These are phyloP conservation scores for Penicillium sp. DNA, from an alignment of 2,329 filamentous ascomycete species.

Conservation along the genomic window DNA sequence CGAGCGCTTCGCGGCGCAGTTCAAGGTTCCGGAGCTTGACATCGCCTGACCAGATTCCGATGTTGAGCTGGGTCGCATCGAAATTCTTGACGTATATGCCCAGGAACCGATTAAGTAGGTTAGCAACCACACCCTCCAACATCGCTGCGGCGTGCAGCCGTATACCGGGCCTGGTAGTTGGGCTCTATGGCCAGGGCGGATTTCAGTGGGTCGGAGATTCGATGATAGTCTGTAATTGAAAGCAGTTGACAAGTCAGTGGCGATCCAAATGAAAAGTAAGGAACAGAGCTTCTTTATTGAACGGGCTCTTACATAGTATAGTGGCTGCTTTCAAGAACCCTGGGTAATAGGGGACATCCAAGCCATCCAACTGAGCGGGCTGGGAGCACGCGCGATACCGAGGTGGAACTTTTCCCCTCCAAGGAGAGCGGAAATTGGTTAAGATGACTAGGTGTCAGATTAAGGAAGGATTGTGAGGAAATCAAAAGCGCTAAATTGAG, in stretches of 20 bases:
- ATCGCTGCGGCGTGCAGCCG: constrained; percentile 66
- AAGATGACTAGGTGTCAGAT: not conserved
- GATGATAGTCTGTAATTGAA: constrained; percentile 12
- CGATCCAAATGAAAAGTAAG: not conserved
- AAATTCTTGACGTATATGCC: constrained; percentile 99
- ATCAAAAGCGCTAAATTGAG: constrained; percentile 8
- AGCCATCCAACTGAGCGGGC: constrained; percentile 30
- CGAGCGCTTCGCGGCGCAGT: constrained; percentile 88
- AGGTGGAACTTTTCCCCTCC: constrained; percentile 21
- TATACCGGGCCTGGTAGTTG: constrained; percentile 66
- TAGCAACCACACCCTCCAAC: constrained; percentile 95
- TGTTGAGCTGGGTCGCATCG: constrained; percentile 94
- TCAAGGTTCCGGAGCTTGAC: constrained; percentile 92
- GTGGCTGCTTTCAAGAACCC: constrained; percentile 20
- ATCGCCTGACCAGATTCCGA: constrained; percentile 98
- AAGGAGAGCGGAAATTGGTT: constrained; percentile 13
- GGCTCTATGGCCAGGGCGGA: constrained; percentile 16
- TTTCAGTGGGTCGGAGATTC: constrained; percentile 12
- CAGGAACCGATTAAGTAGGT: constrained; percentile 96
- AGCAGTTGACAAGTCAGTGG: constrained; percentile 11
- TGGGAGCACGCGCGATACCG: constrained; percentile 29
- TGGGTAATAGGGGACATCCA: constrained; percentile 17
- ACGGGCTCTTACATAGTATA: constrained; percentile 7
- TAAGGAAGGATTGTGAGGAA: not conserved
- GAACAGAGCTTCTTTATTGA: not conserved